Evolutionary conservation across 1,139 yeast species (phyloP).

Genomic region (Taphrina sp.): DNA sequence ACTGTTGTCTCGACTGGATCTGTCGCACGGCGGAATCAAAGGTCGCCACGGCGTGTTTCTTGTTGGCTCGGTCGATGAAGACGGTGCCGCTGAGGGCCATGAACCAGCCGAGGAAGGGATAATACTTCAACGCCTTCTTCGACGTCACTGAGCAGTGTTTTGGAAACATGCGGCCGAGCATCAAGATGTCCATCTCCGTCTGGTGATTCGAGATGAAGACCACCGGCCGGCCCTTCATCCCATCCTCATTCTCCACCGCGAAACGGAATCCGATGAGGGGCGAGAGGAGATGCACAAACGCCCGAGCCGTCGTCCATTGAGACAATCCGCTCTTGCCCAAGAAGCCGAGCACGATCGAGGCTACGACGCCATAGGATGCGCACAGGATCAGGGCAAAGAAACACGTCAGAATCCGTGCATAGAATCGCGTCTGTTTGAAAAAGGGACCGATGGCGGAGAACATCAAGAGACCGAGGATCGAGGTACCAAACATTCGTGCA

Average conservation of each 20-base stretch:
- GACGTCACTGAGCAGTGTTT: slow-evolving; percentile 90
- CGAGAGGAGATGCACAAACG: slow-evolving; percentile 64
- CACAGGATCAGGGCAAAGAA: slow-evolving; percentile 38
- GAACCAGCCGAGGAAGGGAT: slow-evolving; percentile 97
- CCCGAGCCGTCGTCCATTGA: slow-evolving; percentile 88
- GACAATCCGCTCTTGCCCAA: slow-evolving; percentile 75
- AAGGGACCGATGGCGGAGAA: slow-evolving; percentile 21
- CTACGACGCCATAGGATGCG: slow-evolving; percentile 57
- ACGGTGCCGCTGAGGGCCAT: slow-evolving; percentile 88
- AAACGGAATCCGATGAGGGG: slow-evolving; percentile 66
- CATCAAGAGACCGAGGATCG: slow-evolving; percentile 1
- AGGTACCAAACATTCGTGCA: slow-evolving; percentile 5
- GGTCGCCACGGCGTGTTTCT: slow-evolving; percentile 70
- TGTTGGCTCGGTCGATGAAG: slow-evolving; percentile 80
- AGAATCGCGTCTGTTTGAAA: slow-evolving; percentile 45
- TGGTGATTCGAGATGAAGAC: slow-evolving; percentile 89
- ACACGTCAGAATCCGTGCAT: slow-evolving; percentile 44
- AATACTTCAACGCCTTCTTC: slow-evolving; percentile 73
- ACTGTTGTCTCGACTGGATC: slow-evolving; percentile 49
- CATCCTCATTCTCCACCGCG: slow-evolving; percentile 61
- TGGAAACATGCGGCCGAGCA: slow-evolving; percentile 57
- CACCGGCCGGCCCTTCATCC: slow-evolving; percentile 61
- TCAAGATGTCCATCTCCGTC: slow-evolving; percentile 44
- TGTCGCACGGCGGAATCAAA: slow-evolving; percentile 65
- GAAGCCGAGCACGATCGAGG: slow-evolving; percentile 65